Conservation (phyloP, 768 basidiomycete species). For the Galerina marginata region DNA sequence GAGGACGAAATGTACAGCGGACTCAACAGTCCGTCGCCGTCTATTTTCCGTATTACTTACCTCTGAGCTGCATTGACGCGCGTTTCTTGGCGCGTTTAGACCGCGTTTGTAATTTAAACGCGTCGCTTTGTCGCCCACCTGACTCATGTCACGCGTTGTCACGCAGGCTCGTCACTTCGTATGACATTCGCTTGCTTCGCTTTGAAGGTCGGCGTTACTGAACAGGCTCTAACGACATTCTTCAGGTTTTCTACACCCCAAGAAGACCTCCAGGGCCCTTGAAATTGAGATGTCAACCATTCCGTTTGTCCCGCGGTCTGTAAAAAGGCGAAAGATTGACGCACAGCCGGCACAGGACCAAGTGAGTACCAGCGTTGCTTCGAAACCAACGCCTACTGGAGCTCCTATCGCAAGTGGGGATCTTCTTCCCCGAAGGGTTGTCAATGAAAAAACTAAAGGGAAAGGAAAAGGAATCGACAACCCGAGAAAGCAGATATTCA, state of each 20-base stretch:
- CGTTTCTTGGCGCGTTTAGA: no score
- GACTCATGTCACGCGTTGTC: no score
- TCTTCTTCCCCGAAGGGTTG: neutral
- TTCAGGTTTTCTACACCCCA: neutral
- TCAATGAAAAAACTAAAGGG: conserved; percentile 8
- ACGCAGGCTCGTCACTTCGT: neutral
- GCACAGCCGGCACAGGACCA: conserved; percentile 1
- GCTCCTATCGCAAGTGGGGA: conserved; percentile 16
- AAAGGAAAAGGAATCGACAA: conserved; percentile 1
- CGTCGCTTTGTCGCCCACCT: no score
- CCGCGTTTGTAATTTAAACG: neutral
- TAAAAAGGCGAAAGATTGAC: conserved; percentile 22
- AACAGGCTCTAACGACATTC: neutral
- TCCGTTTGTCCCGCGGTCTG: conserved; percentile 33
- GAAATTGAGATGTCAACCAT: conserved; percentile 22
- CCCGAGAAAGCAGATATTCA: neutral
- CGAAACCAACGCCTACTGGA: conserved; percentile 6
- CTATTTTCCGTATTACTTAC: no score
- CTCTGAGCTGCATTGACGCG: neutral
- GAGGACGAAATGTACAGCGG: no score
- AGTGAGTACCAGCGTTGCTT: conserved; percentile 17
- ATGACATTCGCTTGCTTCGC: neutral
- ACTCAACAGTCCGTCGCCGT: no score
- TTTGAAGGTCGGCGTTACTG: neutral
- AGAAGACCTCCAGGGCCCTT: neutral